phyloP scores from a whole-genome alignment of 805 yeast genomes.

The Yamadazyma phyllophila region DNA sequence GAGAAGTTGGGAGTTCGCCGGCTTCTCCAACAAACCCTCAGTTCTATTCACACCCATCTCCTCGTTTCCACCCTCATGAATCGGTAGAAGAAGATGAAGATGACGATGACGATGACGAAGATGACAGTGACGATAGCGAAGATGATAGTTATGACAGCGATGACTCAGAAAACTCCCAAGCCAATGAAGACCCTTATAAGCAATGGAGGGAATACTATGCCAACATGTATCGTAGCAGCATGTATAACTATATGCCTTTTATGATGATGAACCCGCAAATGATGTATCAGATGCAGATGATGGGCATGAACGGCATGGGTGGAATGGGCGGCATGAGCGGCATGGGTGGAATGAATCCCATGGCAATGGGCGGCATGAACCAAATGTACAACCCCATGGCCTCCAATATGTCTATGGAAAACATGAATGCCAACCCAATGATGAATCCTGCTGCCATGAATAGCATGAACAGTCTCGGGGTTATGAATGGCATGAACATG shows the following conservation, averaged over 20 bases:
- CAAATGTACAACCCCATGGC: not conserved
- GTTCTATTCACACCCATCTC: not conserved
- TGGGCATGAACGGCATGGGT: slow-evolving; percentile 2
- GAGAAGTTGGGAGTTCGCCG: not conserved
- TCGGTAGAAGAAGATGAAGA: slow-evolving; percentile 1
- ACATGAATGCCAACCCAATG: not conserved
- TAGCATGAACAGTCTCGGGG: not conserved
- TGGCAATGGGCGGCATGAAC: slow-evolving; percentile 3
- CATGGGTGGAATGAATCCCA: slow-evolving; percentile 8
- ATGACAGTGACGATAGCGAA: slow-evolving; percentile 9
- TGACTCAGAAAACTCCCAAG: slow-evolving; percentile 9
- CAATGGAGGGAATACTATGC: slow-evolving; percentile 39
- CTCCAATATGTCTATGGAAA: slow-evolving; percentile 3
- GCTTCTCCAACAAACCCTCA: not conserved
- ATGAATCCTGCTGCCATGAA: not conserved
- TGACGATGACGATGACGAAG: slow-evolving; percentile 3
- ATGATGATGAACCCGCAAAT: slow-evolving; percentile 13
- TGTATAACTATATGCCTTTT: slow-evolving; percentile 12
- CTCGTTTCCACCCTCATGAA: not conserved
- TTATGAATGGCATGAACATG: slow-evolving; percentile 4
- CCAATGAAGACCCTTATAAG: slow-evolving; percentile 18
- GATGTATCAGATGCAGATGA: slow-evolving; percentile 12
- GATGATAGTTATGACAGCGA: slow-evolving; percentile 11
- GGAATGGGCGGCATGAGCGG: slow-evolving; percentile 2
- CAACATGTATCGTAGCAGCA: slow-evolving; percentile 15